These are phyloP conservation scores for Aspergillus udagawae DNA, from an alignment of 2,329 filamentous ascomycete genomes.

Conservation along the genomic window DNA sequence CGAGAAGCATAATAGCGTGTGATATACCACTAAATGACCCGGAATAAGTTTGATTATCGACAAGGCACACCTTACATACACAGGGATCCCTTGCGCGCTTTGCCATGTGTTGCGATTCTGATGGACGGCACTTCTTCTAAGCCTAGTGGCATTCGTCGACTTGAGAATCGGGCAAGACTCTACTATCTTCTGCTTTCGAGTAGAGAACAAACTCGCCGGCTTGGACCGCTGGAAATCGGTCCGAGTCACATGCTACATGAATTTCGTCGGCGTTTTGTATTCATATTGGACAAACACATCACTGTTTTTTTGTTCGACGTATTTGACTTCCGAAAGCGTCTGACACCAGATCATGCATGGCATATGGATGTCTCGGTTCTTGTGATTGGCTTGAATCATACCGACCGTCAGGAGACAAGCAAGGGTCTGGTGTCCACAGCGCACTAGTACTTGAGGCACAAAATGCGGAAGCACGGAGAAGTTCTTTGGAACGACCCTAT, in stretches of 20 bases:
- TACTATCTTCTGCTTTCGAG: neutral
- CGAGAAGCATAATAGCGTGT: neutral
- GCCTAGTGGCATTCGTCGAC: neutral
- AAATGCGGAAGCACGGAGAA: neutral
- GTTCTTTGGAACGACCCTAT: too few species aligned
- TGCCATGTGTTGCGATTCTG: neutral
- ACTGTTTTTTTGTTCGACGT: neutral
- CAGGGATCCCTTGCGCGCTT: neutral
- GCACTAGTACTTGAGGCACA: neutral
- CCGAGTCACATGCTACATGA: neutral
- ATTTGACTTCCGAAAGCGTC: neutral
- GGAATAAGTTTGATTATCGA: neutral
- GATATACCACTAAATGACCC: neutral
- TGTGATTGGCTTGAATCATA: constrained; percentile 3
- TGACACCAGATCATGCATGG: neutral
- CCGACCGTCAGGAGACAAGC: neutral
- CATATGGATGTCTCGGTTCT: neutral
- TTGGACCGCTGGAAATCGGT: too few species aligned
- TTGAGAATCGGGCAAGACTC: neutral
- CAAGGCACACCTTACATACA: neutral
- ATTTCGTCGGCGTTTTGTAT: neutral
- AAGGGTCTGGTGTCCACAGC: neutral
- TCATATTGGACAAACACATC: neutral
- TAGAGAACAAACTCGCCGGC: neutral
- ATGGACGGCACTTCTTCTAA: neutral